Evolutionary conservation across 345 rosid genomes (phyloP), one percentile per base, ranked within the genome.

Genomic region (Odontarrhena argentea): DNA sequence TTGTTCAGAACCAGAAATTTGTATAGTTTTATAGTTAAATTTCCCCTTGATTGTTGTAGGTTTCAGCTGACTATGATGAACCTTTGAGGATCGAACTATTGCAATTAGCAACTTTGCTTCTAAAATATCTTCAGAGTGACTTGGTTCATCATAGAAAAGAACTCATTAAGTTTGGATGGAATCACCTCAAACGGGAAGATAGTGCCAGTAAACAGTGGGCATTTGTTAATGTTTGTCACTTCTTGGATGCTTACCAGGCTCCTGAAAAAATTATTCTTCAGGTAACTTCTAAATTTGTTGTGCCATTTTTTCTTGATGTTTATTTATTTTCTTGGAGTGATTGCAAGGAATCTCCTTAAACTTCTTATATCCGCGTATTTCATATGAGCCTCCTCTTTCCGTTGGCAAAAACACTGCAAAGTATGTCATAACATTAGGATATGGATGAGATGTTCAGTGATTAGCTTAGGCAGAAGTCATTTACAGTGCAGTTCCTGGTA

Each of bases 161-260:
- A 73, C 89, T 94, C 51, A 94, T 94, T 68, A 94, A 94, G 79
- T 94, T 94, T 80, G 99, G 99, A 44, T 94, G 99, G 99, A 94
- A 91, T 86, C 99, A 94, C 83, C 96, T 94, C 59, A 94, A 94
- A 77, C 91, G 99, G 49, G 99, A 94, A 79, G 99, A 94, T 65
- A 94, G 99, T 84, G 99, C 97, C 70, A 94, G 99, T 80, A 94
- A 94, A 83, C 99, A 94, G 77, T 94, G 99, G 99, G 99, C 99
- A 49, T 94, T 94, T 85, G 99, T 94, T 66, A 94, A 94, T 76
- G 99, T 94, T 73, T 91, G 99, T 63, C 99, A 94, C 79, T 94
- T 94, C 79, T 74, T 94, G 82, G 97, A 94, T 83, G 97, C 99
- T 46, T 94, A 91, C 78, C 97, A 94, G 81, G 99, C 97, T 71